A percentile compares a stretch with the other conserved stretches of the same genome.
Evolutionary conservation across 108 stramenopile species (phyloP).

Genomic region (Cylindrotheca closterium): DNA sequence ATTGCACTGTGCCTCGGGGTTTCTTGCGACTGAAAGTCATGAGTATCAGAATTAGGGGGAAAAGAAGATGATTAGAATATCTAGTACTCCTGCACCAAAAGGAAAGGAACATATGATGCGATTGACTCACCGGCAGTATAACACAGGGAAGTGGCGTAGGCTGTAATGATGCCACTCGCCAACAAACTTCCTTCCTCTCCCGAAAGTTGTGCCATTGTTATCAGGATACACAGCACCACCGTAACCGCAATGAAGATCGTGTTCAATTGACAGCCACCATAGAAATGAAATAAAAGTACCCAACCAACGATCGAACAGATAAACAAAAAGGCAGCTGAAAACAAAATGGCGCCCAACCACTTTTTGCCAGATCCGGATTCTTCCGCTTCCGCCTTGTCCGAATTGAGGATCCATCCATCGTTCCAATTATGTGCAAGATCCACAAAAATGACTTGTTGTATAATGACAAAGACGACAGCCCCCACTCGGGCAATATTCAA

Average conservation of each 20-base stretch:
- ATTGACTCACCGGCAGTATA: conserved; percentile 62
- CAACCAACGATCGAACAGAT: conserved; percentile 63
- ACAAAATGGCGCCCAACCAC: conserved; percentile 82
- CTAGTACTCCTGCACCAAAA: background rate
- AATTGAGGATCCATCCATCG: conserved; percentile 79
- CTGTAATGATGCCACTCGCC: conserved; percentile 76
- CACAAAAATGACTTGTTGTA: conserved; percentile 82
- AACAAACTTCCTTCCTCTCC: conserved; percentile 82
- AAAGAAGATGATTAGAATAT: background rate
- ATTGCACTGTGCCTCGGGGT: conserved; percentile 82
- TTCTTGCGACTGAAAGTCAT: conserved; percentile 49
- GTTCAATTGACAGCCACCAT: conserved; percentile 75
- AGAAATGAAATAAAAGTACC: conserved; percentile 75
- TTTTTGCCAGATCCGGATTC: conserved; percentile 69
- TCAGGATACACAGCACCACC: conserved; percentile 52
- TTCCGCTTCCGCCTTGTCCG: conserved; percentile 67
- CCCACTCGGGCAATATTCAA: conserved; percentile 74
- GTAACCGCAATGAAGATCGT: conserved; percentile 86
- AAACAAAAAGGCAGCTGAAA: conserved; percentile 66
- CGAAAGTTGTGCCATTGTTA: conserved; percentile 63
- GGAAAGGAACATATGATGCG: background rate
- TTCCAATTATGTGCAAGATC: conserved; percentile 90
- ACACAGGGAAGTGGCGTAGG: conserved; percentile 85
- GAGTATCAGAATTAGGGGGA: background rate
- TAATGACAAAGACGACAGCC: conserved; percentile 65